phyloP scores from a whole-genome alignment of 2,329 filamentous ascomycete species.

The Fonsecaea erecta region DNA sequence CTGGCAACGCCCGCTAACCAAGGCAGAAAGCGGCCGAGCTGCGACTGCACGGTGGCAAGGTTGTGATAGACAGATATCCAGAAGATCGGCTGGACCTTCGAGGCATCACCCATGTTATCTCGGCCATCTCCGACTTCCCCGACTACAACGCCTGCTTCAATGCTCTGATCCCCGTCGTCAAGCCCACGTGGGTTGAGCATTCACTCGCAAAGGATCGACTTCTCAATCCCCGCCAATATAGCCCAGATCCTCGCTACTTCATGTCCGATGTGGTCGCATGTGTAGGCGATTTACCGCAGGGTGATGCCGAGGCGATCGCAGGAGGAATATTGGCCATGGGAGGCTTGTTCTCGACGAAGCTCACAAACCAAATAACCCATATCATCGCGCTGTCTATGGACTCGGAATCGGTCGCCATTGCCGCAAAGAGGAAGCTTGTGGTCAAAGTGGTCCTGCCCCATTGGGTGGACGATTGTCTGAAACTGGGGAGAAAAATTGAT shows the following conservation, averaged over 20 bases:
- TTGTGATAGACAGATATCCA: constrained; percentile 48
- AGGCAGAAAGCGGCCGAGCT: constrained; percentile 54
- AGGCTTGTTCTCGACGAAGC: constrained; percentile 73
- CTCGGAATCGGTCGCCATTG: constrained; percentile 70
- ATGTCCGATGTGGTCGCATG: constrained; percentile 83
- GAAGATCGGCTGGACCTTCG: constrained; percentile 42
- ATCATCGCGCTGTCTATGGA: constrained; percentile 81
- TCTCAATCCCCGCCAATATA: constrained; percentile 80
- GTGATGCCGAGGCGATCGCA: constrained; percentile 88
- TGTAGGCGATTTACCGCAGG: constrained; percentile 80
- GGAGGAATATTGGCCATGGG: constrained; percentile 89
- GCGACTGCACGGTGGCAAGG: constrained; percentile 55
- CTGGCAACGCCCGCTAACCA: background rate
- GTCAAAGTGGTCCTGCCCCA: constrained; percentile 81
- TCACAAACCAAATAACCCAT: constrained; percentile 81
- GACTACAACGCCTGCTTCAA: constrained; percentile 77
- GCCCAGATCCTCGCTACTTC: constrained; percentile 87
- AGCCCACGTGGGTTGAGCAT: constrained; percentile 75
- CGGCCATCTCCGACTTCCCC: constrained; percentile 87
- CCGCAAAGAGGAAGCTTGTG: constrained; percentile 67
- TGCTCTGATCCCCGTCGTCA: constrained; percentile 81
- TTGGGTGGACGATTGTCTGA: constrained; percentile 96
- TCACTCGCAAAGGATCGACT: constrained; percentile 72
- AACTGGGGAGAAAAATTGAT: constrained; percentile 86
- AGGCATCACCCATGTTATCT: constrained; percentile 64